A percentile compares a stretch with the other conserved stretches of the same genome.
Evolutionary conservation across 2,329 filamentous ascomycete species (phyloP).

Genomic region (Daldinia sp.): DNA sequence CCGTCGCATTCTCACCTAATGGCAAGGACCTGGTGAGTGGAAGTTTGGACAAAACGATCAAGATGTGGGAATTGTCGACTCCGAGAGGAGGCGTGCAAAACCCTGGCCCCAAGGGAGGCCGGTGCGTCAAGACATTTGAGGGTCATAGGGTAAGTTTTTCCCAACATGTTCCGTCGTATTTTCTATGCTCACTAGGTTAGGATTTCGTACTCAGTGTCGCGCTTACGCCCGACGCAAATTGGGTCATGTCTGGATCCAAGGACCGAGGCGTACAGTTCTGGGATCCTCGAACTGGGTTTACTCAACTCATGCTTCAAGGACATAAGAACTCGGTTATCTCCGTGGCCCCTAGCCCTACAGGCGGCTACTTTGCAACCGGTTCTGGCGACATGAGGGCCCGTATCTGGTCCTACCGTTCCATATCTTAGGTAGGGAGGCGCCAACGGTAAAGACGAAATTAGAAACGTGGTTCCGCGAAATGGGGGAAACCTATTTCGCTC

Average conservation of each 20-base stretch:
- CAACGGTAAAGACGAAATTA: not conserved
- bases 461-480: not conserved
- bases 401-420: constrained; percentile 87
- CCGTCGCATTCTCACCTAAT: constrained; percentile 93
- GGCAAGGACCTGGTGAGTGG: constrained; percentile 94
- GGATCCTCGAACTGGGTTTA: constrained; percentile 93
- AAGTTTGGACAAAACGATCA: constrained; percentile 97
- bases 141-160: constrained; percentile 82
- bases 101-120: constrained; percentile 81
- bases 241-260: constrained; percentile 98
- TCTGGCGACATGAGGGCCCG: constrained; percentile 97
- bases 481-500: not conserved
- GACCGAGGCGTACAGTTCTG: constrained; percentile 98
- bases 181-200: constrained; percentile 59
- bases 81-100: constrained; percentile 76
- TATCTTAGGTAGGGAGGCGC: constrained; percentile 48
- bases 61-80: constrained; percentile 95
- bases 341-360: constrained; percentile 90
- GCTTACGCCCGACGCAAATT: constrained; percentile 90
- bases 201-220: constrained; percentile 98
- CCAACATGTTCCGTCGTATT: not conserved
- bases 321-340: constrained; percentile 99
- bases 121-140: constrained; percentile 96
- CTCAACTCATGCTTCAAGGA: constrained; percentile 97
- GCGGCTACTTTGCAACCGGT: constrained; percentile 91